A percentile compares a stretch with the other conserved stretches of the same genome.
Conservation (phyloP, 345 rosid genomes). For the thale cress (Arabidopsis thaliana) region TAIR10.1 NC_003070.9:9946501-9947000, state of each 20-base stretch:
- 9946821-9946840: not conserved
- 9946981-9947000: conserved; percentile 2
- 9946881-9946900: not conserved
- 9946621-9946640: not conserved
- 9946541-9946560: conserved; percentile 69
- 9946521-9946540: conserved; percentile 70
- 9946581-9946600: not conserved
- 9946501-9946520: conserved; percentile 78
- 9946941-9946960: not conserved
- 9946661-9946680: conserved; percentile 87
- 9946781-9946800: not conserved
- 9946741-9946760: conserved; percentile 8
- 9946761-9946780: not conserved
- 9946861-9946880: conserved; percentile 47
- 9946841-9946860: conserved; percentile 61
- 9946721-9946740: conserved; percentile 58
- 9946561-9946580: not conserved
- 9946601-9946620: conserved; percentile 1
- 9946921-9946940: not conserved
- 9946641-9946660: not conserved
- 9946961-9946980: not conserved
- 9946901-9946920: not conserved
- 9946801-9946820: not conserved
- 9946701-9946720: conserved; percentile 68
- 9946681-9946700: conserved; percentile 61